Conservation (phyloP, 1,139 yeast species). For the Nakaseomyces delphensis region DNA sequence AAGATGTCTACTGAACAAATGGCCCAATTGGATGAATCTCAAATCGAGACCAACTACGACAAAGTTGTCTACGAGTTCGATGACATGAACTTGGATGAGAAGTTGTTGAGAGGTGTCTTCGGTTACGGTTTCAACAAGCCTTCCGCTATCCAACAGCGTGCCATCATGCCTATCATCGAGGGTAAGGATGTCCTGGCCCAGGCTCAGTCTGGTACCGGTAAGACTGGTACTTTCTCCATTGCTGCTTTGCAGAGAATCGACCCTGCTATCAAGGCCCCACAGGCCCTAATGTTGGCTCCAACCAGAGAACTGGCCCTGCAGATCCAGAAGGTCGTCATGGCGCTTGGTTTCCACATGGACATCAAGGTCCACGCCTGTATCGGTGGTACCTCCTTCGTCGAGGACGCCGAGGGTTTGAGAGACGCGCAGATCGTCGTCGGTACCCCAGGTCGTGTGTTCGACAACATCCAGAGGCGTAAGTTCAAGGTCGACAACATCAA, state of each 20-base stretch:
- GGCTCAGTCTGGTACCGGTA: slow-evolving; percentile 99
- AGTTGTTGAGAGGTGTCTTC: slow-evolving; percentile 76
- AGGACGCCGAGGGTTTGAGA: slow-evolving; percentile 86
- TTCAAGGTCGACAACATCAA: slow-evolving; percentile 83
- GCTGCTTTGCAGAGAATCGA: slow-evolving; percentile 93
- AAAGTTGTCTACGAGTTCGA: slow-evolving; percentile 85
- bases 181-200: slow-evolving; percentile 97
- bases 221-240: slow-evolving; percentile 97
- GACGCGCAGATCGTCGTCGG: slow-evolving; percentile 94
- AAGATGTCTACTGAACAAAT: slow-evolving; percentile 48
- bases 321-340: slow-evolving; percentile 92
- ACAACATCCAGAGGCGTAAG: slow-evolving; percentile 92
- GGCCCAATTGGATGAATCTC: slow-evolving; percentile 73
- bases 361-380: slow-evolving; percentile 96
- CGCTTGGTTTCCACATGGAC: slow-evolving; percentile 88
- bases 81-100: slow-evolving; percentile 75
- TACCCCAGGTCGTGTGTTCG: slow-evolving; percentile 98
- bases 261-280: slow-evolving; percentile 57
- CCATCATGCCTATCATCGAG: slow-evolving; percentile 91
- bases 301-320: slow-evolving; percentile 98
- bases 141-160: slow-evolving; percentile 97
- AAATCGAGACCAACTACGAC: slow-evolving; percentile 95
- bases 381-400: slow-evolving; percentile 92
- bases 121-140: slow-evolving; percentile 98
- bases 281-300: slow-evolving; percentile 94